phyloP scores from a whole-genome alignment of 2,329 filamentous ascomycete species.

The Colletotrichum horii region DNA sequence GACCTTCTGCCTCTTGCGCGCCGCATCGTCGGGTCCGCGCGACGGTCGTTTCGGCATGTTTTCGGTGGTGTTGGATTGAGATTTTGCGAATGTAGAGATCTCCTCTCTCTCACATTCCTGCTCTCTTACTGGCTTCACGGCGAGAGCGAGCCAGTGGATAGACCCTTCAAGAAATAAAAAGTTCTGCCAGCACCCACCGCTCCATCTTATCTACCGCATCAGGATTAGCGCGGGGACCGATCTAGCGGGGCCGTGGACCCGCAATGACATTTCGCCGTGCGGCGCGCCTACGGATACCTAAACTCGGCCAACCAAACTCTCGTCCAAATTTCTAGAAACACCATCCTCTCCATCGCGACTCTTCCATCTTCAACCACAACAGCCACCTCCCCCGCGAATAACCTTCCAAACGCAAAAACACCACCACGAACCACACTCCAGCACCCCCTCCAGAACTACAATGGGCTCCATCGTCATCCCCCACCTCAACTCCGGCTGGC shows the following conservation, averaged over 20 bases:
- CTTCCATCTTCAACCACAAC: neutral
- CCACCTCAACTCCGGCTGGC: slow-evolving; percentile 91
- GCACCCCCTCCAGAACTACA: neutral
- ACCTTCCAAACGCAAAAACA: neutral
- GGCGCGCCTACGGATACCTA: neutral
- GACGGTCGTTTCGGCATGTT: slow-evolving; percentile 52
- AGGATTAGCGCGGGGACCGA: slow-evolving; percentile 15
- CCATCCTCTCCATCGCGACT: neutral
- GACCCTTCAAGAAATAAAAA: slow-evolving; percentile 23
- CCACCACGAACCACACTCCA: neutral
- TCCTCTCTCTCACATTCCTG: neutral
- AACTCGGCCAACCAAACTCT: neutral
- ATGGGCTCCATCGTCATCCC: slow-evolving; percentile 90
- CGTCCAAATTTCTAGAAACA: neutral
- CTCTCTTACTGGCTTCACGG: neutral
- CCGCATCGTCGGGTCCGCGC: slow-evolving; percentile 42
- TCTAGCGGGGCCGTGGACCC: neutral
- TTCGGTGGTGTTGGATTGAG: neutral
- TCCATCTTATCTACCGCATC: neutral
- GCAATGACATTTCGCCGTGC: slow-evolving; percentile 18
- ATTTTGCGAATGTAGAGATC: neutral
- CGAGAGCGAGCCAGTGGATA: neutral
- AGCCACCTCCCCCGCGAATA: neutral
- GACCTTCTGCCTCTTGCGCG: slow-evolving; percentile 61
- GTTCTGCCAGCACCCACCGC: slow-evolving; percentile 23